Base-by-base conservation (phyloP, 257 asterid species). In the Penstemon newberryi region DNA sequence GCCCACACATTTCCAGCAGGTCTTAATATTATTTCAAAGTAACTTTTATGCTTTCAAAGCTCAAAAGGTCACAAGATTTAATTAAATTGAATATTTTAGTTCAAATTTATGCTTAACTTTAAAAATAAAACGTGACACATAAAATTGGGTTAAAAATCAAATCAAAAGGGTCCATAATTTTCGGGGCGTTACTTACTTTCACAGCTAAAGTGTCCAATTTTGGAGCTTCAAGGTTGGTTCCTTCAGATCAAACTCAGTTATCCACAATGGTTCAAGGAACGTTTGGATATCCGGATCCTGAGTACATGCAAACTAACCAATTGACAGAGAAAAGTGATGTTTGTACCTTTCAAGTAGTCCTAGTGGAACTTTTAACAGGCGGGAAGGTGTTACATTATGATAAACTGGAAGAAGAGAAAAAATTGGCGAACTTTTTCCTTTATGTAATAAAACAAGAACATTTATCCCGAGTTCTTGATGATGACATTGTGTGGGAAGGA, bases 221-320 rank as follows among this genome's bases (percentile, higher is more conserved):
- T 13, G 51, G 71, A 52, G 60, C 62, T 11, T 66, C 71, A 52
- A 66, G 71, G 53, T 53, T 52, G 52, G 61, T 53, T 66, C 71
- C 52, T 11, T 7, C 52, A 37, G 60, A 66, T 52, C 62, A 66
- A 66, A 52, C 70, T 13, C 60, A 51, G 36, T 5, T 66, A 52
- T 40, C 25, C 37, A 53, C 62, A 2, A 53, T 66, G 60, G 71
- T 53, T 19, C 54, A 53, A 53, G 61, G 62, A 50, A 65, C 60
- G 12, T 51, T 66, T 15, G 71, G 71, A 53, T 53, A 53, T 38
- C n/a, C 55, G 8, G 65, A 67, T 45, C 46, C 57, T 36, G 46
- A 67, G 44, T 67, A 67, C 46, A 10, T 56, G 56, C 56, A 54
- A 7, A 25, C 57, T 2, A 11, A 55, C 56, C 56, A 67, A 11